phyloP scores from a whole-genome alignment of 2,329 filamentous ascomycete genomes.

The Aspergillus intermedius region DNA sequence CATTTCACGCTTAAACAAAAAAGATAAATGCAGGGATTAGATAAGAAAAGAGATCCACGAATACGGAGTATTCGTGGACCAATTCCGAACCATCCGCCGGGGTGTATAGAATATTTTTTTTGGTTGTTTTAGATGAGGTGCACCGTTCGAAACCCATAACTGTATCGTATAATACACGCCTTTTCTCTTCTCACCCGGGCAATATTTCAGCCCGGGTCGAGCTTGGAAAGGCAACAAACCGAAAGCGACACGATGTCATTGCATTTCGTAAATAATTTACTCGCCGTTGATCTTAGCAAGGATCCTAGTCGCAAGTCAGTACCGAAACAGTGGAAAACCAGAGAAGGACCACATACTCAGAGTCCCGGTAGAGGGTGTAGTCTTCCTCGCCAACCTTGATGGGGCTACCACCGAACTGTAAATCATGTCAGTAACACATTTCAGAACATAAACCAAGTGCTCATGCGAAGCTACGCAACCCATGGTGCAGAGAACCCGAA shows the following conservation, averaged over 20 bases:
- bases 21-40: conserved; percentile 9
- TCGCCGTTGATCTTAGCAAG: conserved; percentile 99
- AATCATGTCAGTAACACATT: conserved; percentile 14
- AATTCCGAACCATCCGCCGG: neutral
- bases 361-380: conserved; percentile 91
- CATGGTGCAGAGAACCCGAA: too few species aligned
- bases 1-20: conserved; percentile 21
- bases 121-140: conserved; percentile 13
- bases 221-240: conserved; percentile 9
- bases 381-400: conserved; percentile 98
- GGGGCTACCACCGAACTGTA: conserved; percentile 81
- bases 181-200: conserved; percentile 7
- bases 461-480: neutral
- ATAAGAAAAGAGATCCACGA: conserved; percentile 10
- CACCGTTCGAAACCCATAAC: conserved; percentile 20
- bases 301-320: conserved; percentile 55
- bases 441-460: conserved; percentile 5
- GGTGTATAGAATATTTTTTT: conserved; percentile 7
- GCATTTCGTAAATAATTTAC: conserved; percentile 47
- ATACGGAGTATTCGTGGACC: neutral
- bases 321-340: neutral
- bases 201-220: conserved; percentile 14
- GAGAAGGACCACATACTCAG: conserved; percentile 66
- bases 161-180: conserved; percentile 31
- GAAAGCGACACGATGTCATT: neutral